A percentile compares a stretch with the other conserved stretches of the same genome.
phyloP scores from a whole-genome alignment of 75 land plant genomes.

The Chamaecyparis obtusa region DNA sequence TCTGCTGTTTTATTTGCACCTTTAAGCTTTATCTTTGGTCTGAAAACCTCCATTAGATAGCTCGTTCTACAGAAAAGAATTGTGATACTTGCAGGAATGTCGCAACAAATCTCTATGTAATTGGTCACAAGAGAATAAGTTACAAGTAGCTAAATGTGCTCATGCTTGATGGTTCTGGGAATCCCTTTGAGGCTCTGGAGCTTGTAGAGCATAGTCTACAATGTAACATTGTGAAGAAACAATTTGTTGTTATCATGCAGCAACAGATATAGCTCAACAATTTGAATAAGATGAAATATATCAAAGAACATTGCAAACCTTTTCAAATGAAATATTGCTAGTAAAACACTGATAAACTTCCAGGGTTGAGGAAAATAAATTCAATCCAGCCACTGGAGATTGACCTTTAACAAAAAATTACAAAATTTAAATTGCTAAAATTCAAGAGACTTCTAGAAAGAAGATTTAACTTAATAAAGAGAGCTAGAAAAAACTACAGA shows the following conservation, averaged over 20 bases:
- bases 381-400: neutral
- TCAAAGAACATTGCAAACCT: neutral
- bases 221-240: neutral
- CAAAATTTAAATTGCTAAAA: neutral
- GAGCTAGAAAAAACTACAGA: neutral
- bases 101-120: neutral
- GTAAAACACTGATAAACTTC: neutral
- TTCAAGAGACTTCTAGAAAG: neutral
- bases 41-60: neutral
- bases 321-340: neutral
- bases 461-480: neutral
- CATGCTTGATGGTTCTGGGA: neutral
- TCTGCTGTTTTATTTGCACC: neutral
- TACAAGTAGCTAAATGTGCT: neutral
- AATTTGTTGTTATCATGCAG: neutral
- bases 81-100: neutral
- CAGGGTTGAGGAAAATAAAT: too few relatives aligned
- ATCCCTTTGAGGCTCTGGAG: neutral
- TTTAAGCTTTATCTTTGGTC: slow-evolving; percentile 5
- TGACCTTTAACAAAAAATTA: neutral
- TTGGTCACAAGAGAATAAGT: neutral
- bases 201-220: neutral
- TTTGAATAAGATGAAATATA: neutral
- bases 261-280: neutral
- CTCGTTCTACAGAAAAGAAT: neutral